Base-by-base conservation (phyloP, 495 filamentous ascomycete genomes). In the Neurospora tetrasperma region DNA sequence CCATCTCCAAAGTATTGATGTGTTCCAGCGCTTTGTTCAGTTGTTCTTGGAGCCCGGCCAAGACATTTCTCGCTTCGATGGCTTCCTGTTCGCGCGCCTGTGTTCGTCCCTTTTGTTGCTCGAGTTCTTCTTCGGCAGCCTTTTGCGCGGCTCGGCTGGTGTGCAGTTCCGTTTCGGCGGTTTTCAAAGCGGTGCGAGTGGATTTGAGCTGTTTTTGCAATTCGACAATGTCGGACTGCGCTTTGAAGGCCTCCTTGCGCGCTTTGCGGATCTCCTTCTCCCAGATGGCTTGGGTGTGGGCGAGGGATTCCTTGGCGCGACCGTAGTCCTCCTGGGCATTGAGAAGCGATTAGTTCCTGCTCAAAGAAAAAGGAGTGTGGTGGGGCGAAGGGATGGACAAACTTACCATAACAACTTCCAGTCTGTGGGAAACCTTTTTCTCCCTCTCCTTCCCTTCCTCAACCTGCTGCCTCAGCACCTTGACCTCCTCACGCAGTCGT, bases 221-320 rank as follows among this genome's bases (percentile, higher is more conserved):
- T 76, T 96, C 93, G 27, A 96, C 90, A 16, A 93, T 78, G 3
- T 84, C 82, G 16, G 92, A 94, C 14, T 93, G 92, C 5, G 91
- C 88, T 69, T 93, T 95, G 83, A 93, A 96, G 0, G 90, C 90
- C 76, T 96, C 93, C 80, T 95, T 96, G 41, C 92, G 85, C n/a
- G 90, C 88, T 69, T 91, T 89, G 66, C 92, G 84, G 43, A 95
- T 89, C 78, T 96, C 93, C 76, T 96, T 96, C 80, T 96, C 93
- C 83, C 92, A 95, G 38, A 94, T 81, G 31, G 88, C 78, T 78
- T 91, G 86, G 71, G 92, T 90, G 77, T 93, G 90, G 18, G 86
- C 87, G 75, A 93, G 87, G 16, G 90, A 90, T 78, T 95, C 92
- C 83, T 95, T 94, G 18, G 87, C 84, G 27, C 88, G 85, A 42